Base-by-base conservation (phyloP, 2,329 filamentous ascomycete genomes). In the Aspergillus hiratsukae region DNA sequence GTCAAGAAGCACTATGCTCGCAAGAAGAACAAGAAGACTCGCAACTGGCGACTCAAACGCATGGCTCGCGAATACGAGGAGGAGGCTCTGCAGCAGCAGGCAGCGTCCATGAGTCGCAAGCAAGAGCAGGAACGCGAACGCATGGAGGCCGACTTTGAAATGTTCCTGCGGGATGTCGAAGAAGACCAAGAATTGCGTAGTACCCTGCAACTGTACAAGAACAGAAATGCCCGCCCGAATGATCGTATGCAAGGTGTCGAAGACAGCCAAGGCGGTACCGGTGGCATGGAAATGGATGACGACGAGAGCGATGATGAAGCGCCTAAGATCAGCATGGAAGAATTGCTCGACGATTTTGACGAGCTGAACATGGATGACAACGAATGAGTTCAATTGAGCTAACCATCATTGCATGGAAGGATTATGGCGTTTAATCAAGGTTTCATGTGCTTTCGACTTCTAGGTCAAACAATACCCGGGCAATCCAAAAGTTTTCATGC, bases 1-100 rank as follows among this genome's bases (percentile, higher is more conserved):
- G 91, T 99, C 73, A 97, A 96, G 91, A 99, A 99, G 76, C 87
- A 90, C 81, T 99, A 95, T 77, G 86, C 88, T 56, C 86, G 90
- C 66, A 88, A 89, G 76, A 87, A 89, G 80, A 96, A 93, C 84
- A 83, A 85, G 72, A 87, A 86, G 80, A 83, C 81, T 74, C 87
- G 95, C 65, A 90, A 90, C 81, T 99, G 94, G 94, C 89, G 88
- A 74, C 85, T 99, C 74, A 95, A 90, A 84, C 91, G 94, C 69
- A 93, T 99, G 89, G 83, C 83, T 63, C 88, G 86, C 76, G 92
- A 97, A 61, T 90, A 97, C 72, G 88, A 89, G 64, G 93, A 97
- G 63, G 71, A 74, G 51, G 66, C 64, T 23, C 21, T 23, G 6
- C 49, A 57, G 54, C 31, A 55, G 58, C 17, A 37, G 90, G 79